Percentiles rank a stretch among this genome's conserved stretches.
These are phyloP conservation scores for Syzygium jambos DNA, from an alignment of 345 rosid genomes.

Conservation along the genomic window DNA sequence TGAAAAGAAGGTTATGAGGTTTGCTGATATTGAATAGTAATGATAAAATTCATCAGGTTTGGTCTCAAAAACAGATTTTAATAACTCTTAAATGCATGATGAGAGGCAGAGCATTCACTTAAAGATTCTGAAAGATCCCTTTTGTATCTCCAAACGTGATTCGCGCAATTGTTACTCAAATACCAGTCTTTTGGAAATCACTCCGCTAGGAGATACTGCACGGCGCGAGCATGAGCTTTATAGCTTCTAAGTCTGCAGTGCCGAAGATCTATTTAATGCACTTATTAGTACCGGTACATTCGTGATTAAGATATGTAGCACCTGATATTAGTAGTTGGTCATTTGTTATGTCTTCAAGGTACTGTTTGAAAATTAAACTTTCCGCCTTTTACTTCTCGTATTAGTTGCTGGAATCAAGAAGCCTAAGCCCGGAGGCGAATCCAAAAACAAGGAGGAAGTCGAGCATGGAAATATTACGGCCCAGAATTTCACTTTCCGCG, in stretches of 20 bases:
- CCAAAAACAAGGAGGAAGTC: background rate
- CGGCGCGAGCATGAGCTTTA: background rate
- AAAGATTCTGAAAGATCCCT: background rate
- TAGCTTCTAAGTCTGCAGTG: background rate
- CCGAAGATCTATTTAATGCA: background rate
- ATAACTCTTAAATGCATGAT: background rate
- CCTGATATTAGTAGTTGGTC: background rate
- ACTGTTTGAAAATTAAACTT: background rate
- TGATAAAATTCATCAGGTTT: background rate
- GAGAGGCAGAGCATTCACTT: background rate
- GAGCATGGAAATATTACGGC: slow-evolving; percentile 5
- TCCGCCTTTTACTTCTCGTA: background rate
- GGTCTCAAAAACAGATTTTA: background rate
- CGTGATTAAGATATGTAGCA: background rate
- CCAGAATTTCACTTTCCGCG: slow-evolving; percentile 18
- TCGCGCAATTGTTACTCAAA: background rate
- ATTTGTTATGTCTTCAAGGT: background rate
- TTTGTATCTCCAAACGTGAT: background rate
- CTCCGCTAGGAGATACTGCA: background rate
- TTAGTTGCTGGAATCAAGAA: slow-evolving; percentile 13
- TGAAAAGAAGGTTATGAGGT: background rate
- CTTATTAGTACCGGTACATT: background rate
- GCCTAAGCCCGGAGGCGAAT: slow-evolving; percentile 3
- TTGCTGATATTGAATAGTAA: background rate
- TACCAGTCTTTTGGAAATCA: background rate